Percentiles rank a stretch among this genome's conserved stretches.
phyloP scores from a whole-genome alignment of 2,329 filamentous ascomycete genomes.

The Falciphora oryzae region DNA sequence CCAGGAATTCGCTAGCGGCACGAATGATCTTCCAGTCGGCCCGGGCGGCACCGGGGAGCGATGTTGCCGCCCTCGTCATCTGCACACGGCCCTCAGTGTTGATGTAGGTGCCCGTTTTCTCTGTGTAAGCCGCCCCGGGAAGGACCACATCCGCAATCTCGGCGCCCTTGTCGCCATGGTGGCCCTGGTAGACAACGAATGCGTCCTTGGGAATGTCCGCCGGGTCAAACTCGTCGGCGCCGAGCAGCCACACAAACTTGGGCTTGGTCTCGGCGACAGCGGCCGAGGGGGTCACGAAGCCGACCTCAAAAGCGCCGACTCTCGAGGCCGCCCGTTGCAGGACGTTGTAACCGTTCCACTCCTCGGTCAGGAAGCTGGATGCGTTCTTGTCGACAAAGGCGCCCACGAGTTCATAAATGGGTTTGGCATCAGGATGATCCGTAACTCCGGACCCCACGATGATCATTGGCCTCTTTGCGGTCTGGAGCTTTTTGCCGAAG shows the following conservation, averaged over 20 bases:
- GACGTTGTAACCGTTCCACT: slow-evolving; percentile 98
- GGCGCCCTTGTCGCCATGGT: slow-evolving; percentile 91
- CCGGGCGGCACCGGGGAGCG: slow-evolving; percentile 79
- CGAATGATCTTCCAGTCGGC: slow-evolving; percentile 99
- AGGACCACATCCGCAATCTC: slow-evolving; percentile 91
- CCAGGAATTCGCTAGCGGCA: slow-evolving; percentile 85
- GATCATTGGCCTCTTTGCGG: slow-evolving; percentile 92
- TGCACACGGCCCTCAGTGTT: slow-evolving; percentile 98
- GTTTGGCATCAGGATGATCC: slow-evolving; percentile 86
- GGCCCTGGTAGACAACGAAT: slow-evolving; percentile 96
- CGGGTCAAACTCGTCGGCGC: slow-evolving; percentile 83
- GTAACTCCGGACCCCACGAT: slow-evolving; percentile 88
- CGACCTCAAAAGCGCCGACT: slow-evolving; percentile 90
- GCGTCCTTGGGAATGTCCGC: slow-evolving; percentile 90
- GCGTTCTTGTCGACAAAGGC: slow-evolving; percentile 91
- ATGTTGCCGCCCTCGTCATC: slow-evolving; percentile 84
- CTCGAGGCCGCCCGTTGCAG: slow-evolving; percentile 90
- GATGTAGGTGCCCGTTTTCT: slow-evolving; percentile 93
- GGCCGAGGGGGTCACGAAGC: slow-evolving; percentile 81
- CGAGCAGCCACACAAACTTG: slow-evolving; percentile 95
- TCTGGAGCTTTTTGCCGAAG: slow-evolving; percentile 88
- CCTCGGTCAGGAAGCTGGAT: slow-evolving; percentile 75
- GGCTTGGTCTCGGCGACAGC: slow-evolving; percentile 78
- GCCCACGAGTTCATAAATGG: slow-evolving; percentile 87
- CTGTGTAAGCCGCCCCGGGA: slow-evolving; percentile 91